Base-by-base conservation (phyloP, 139 green algal genomes). In the Chlorella sp. region DNA sequence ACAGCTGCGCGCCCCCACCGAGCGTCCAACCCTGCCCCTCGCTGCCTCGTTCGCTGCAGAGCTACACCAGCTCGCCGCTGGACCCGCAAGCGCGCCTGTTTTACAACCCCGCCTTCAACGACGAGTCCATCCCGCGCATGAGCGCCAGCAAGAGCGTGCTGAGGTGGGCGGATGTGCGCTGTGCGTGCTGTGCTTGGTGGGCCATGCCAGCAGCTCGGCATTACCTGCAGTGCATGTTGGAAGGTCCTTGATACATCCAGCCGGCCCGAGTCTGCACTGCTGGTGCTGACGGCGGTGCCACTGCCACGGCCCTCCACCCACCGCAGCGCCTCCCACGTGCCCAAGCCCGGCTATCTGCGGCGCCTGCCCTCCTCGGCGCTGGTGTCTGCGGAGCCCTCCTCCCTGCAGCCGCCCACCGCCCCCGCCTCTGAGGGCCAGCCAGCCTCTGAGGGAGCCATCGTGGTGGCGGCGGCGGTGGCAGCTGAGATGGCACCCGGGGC, bases 101-200 rank as follows among this genome's bases (percentile, higher is more conserved):
- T 48, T 87, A 84, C 62, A 89, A 89, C 74, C 86, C 86, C 14
- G 81, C 81, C 43, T 89, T 73, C 44, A 87, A 73, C 56, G 38
- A 43, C 6, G 58, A 78, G 60, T 58, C 65, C 34, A 43, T 44
- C 38, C 43, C 36, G 24, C 51, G 40, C 73, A 70, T 70, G 65
- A 43, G 34, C 20, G 70, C 60, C 11, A 82, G 76, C 54, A 64
- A 44, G 11, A 75, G 44, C 46, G 34, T 78, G 73, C 65, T 58
- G 38, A 85, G 56, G 72, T 69, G 68, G 72, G 46, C n/a, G n/a
- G n/a, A n/a, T n/a, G n/a, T n/a, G n/a, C n/a, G n/a, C n/a, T n/a
- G n/a, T n/a, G n/a, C n/a, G n/a, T n/a, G n/a, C n/a, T n/a, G n/a
- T n/a, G n/a, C n/a, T n/a, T n/a, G n/a, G n/a, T n/a, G n/a, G n/a